Percentiles rank a stretch among this genome's conserved stretches.
These are phyloP conservation scores for Alternaria sp. DNA, from an alignment of 2,329 filamentous ascomycete genomes.

Conservation along the genomic window DNA sequence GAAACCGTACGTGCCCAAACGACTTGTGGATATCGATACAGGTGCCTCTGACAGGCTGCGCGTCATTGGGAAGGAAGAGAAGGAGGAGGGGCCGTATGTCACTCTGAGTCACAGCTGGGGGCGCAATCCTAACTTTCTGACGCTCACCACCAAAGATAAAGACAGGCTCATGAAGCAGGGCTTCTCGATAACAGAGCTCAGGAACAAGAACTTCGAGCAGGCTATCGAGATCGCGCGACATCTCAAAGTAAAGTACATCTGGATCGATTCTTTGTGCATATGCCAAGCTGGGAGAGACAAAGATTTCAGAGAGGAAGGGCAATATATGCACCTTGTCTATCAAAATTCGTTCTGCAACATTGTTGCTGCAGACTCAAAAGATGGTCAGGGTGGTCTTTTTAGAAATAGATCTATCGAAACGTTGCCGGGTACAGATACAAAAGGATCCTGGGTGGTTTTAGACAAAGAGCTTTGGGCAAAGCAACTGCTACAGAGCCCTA, in stretches of 20 bases:
- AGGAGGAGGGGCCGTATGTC: not conserved
- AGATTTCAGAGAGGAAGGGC: too few relatives aligned
- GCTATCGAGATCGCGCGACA: not conserved
- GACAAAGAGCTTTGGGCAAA: conserved; percentile 13
- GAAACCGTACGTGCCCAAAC: too few relatives aligned
- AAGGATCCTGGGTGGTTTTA: too few relatives aligned
- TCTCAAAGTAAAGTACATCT: not conserved
- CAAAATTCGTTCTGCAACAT: not conserved
- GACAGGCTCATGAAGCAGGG: too few relatives aligned
- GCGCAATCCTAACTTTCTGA: not conserved
- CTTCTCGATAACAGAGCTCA: not conserved
- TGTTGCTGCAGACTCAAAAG: not conserved
- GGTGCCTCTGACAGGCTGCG: too few relatives aligned
- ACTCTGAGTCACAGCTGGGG: not conserved
- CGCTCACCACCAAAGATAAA: too few relatives aligned
- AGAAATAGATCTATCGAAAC: too few relatives aligned
- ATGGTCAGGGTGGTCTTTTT: not conserved
- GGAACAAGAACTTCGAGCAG: not conserved
- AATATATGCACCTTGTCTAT: not conserved
- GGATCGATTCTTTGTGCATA: not conserved
- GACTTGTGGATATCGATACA: too few relatives aligned
- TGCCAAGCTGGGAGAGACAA: too few relatives aligned
- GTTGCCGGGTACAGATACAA: too few relatives aligned
- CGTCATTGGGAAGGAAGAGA: not conserved
- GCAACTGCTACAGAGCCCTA: not conserved